Evolutionary conservation across 176 grass and related monocot species (phyloP).

Genomic region (Secale cereale): DNA sequence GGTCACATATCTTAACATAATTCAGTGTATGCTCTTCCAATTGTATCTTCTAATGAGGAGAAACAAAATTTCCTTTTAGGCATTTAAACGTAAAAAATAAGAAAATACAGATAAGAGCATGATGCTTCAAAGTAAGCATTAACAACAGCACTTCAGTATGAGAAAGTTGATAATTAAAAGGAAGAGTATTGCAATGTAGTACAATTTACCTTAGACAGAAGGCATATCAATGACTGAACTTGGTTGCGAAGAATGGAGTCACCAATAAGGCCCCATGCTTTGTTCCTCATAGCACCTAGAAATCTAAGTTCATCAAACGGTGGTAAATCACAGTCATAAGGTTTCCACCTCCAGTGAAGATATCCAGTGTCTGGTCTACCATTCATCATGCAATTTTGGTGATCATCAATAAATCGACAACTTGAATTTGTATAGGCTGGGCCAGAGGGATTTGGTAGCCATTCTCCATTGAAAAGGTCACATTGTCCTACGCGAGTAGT

Average conservation of each 20-base stretch:
- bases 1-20: background rate
- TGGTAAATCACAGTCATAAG: slow-evolving; percentile 58
- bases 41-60: background rate
- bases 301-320: slow-evolving; percentile 56
- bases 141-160: background rate
- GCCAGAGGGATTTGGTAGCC: slow-evolving; percentile 58
- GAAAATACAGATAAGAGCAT: background rate
- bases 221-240: slow-evolving; percentile 79
- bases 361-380: slow-evolving; percentile 62
- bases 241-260: slow-evolving; percentile 93
- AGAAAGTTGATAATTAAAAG: background rate
- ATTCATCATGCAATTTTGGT: slow-evolving; percentile 80
- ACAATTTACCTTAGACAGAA: slow-evolving; percentile 70
- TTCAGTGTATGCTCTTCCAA: background rate
- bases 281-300: slow-evolving; percentile 65
- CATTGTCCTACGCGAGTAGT: slow-evolving; percentile 36
- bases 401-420: slow-evolving; percentile 71
- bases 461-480: slow-evolving; percentile 61
- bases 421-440: slow-evolving; percentile 79
- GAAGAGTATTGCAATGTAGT: background rate
- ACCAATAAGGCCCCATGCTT: slow-evolving; percentile 71
- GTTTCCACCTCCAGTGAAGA: slow-evolving; percentile 79
- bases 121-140: background rate
- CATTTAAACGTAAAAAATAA: background rate
- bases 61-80: background rate